These are phyloP conservation scores for Hyphopichia burtonii DNA, from an alignment of 1,139 yeast species.

Conservation along the genomic window DNA sequence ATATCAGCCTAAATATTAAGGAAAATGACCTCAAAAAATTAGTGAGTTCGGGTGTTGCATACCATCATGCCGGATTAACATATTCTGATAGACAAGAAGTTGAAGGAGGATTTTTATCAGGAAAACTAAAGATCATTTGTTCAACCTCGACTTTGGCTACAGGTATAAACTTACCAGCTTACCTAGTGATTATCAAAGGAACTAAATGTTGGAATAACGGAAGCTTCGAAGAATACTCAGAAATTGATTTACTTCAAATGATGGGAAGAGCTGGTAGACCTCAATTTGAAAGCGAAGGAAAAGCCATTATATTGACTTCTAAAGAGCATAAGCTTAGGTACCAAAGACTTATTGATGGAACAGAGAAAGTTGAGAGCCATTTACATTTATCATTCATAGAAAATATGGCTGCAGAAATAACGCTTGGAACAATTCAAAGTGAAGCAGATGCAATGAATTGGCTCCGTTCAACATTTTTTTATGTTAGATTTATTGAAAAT, in stretches of 20 bases:
- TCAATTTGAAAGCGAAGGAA: constrained; percentile 52
- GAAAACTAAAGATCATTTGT: constrained; percentile 44
- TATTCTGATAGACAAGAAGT: constrained; percentile 41
- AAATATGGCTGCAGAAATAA: constrained; percentile 49
- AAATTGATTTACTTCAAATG: constrained; percentile 59
- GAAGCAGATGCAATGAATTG: constrained; percentile 44
- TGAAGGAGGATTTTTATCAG: constrained; percentile 44
- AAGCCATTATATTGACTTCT: constrained; percentile 53
- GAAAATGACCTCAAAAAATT: constrained; percentile 28
- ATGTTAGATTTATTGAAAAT: constrained; percentile 39
- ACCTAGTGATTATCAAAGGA: constrained; percentile 57
- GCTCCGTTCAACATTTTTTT: constrained; percentile 53
- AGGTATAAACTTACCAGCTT: constrained; percentile 64
- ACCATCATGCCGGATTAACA: constrained; percentile 59
- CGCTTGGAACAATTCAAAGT: constrained; percentile 38
- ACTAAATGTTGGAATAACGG: constrained; percentile 52
- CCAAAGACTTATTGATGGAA: constrained; percentile 41
- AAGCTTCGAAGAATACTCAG: constrained; percentile 50
- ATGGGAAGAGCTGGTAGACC: constrained; percentile 63
- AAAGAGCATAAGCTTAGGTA: constrained; percentile 30
- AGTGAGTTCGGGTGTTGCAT: constrained; percentile 42
- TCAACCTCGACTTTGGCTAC: constrained; percentile 62
- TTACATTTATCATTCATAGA: constrained; percentile 45
- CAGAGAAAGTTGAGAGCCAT: constrained; percentile 49
- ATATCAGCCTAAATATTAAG: constrained; percentile 8